Evolutionary conservation across 1,284 basidiomycete species (phyloP), one percentile per base, ranked within the genome.

Genomic region (Sanghuangporus sanghuang): DNA sequence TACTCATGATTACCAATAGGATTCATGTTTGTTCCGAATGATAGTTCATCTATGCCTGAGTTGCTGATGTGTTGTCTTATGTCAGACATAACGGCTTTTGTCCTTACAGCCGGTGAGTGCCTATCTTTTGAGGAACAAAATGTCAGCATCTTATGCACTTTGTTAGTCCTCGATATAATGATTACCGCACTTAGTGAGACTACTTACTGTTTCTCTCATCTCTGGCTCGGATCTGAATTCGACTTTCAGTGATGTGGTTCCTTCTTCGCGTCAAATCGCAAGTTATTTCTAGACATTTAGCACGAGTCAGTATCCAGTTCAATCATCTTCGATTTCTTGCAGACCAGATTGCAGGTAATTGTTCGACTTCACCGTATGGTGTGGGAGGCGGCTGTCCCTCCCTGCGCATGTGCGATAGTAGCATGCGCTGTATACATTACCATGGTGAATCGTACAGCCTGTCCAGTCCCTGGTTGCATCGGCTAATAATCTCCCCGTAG

Each of bases 381-480:
- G 12, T 74, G 73, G 72, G 73, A 74, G 59, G 71, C 72, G 0
- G 72, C 72, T 4, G 56, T 74, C 11, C 73, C 72, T 2, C 73
- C 73, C 0, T 71, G 71, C 59, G 59, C 69, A 18, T 74, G 73
- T 57, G 73, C 73, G 0, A 68, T 73, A 23, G 38, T 70, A 46
- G 70, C 71, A 2, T 69, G 71, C 27, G 63, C 71, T 32, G 69
- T 68, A 1, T 73, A 71, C 46, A 60, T 71, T 14, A 68, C 67
- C 2, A 52, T 71, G 56, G 73, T 72, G n/a, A 9, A 65, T 63
- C 39, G 16, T 27, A 8, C 11, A 48, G 18, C 58, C 18, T 14
- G 12, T 8, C 38, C 36, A 14, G 2, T 8, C 55, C 21, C 46
- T 50, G 23, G 18, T 5, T 18, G 7, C 11, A n/a, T n/a, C 18